A percentile compares a stretch with the other conserved stretches of the same genome.
Conservation (phyloP, 2,329 filamentous ascomycete genomes). For the Botrytis deweyae region DNA sequence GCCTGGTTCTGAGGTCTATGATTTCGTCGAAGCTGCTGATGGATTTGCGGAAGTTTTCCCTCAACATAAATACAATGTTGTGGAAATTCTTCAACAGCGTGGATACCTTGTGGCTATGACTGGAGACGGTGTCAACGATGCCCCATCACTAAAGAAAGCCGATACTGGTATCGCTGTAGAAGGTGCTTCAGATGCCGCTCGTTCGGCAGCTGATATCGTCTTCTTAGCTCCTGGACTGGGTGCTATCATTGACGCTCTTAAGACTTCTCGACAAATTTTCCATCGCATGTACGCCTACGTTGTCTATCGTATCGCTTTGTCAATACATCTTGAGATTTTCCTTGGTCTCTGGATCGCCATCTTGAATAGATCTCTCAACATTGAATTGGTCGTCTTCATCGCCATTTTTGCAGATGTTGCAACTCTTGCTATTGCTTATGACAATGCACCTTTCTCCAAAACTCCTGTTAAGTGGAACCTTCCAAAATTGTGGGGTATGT, state of each 20-base stretch:
- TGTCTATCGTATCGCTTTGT: slow-evolving; percentile 90
- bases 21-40: slow-evolving; percentile 93
- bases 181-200: slow-evolving; percentile 86
- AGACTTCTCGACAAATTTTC: slow-evolving; percentile 92
- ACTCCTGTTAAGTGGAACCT: slow-evolving; percentile 93
- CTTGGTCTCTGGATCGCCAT: slow-evolving; percentile 90
- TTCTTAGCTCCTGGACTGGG: slow-evolving; percentile 89
- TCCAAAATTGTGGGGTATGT: slow-evolving; percentile 92
- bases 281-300: slow-evolving; percentile 97
- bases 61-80: slow-evolving; percentile 93
- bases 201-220: slow-evolving; percentile 89
- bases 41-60: slow-evolving; percentile 94
- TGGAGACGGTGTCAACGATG: slow-evolving; percentile 93
- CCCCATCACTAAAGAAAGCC: slow-evolving; percentile 90
- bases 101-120: slow-evolving; percentile 95
- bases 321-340: slow-evolving; percentile 88
- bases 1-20: slow-evolving; percentile 90
- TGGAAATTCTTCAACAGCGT: slow-evolving; percentile 90
- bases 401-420: slow-evolving; percentile 93
- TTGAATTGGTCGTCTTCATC: slow-evolving; percentile 88
- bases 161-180: slow-evolving; percentile 95
- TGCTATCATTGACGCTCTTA: slow-evolving; percentile 88
- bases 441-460: slow-evolving; percentile 85
- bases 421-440: slow-evolving; percentile 88
- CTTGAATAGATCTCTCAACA: slow-evolving; percentile 78